Base-by-base conservation (phyloP, 495 filamentous ascomycete species). In the Xylaria venustula region DNA sequence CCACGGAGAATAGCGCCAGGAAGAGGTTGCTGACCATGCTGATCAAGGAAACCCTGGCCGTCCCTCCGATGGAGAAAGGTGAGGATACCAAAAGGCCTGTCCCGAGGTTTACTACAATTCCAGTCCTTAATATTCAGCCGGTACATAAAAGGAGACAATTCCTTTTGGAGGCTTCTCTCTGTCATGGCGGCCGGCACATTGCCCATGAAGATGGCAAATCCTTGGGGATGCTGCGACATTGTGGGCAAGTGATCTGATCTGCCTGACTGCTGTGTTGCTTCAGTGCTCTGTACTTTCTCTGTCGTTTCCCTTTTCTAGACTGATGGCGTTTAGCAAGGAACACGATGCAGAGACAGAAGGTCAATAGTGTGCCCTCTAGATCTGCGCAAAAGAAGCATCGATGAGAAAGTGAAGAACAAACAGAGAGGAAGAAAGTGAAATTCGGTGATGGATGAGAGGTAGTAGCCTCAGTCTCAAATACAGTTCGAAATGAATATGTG, bases 131-230 rank as follows among this genome's bases (percentile, higher is more conserved):
- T 77, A 0, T 58, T 42, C 9, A 83, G 68, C 0, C 19, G 42
- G 0, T 64, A 41, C 47, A 81, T 66, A 36, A 65, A 49, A 11
- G 70, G 72, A 23, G 64, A 52, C 6, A 83, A 66, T 11, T 73
- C 71, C 0, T 17, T 61, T n/a, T 60, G 56, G 8, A 83, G 62
- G 19, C 67, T 65, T 1, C 59, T 40, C 0, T 76, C 69, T 6
- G 65, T 70, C 25, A 77, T 60, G 20, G 74, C 60, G 0, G 28
- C 6, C 14, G 78, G 78, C n/a, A 83, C 67, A 1, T 69, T 67
- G 0, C 19, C 48, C 26, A 82, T 57, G 48, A 73, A 81, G 30
- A 82, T 73, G 62, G 81, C 77, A 69, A 81, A 62, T 7, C 61
- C 58, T 14, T n/a, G 25, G 45, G 40, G 50, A 4, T 34, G 37